phyloP scores from a whole-genome alignment of 2,329 filamentous ascomycete genomes.

The Ceratocystis cubensis region DNA sequence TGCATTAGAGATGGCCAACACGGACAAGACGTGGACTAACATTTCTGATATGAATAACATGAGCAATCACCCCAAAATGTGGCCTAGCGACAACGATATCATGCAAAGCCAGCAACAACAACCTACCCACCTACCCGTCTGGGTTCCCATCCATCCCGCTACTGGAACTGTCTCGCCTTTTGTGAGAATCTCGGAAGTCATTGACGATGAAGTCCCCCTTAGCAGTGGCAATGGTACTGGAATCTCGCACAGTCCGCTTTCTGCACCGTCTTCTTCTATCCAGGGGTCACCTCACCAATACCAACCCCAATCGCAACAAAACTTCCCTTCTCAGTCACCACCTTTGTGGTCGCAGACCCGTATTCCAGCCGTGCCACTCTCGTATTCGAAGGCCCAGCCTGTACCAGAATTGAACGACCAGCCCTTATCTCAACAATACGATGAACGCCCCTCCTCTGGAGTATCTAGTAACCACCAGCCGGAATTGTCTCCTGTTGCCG shows the following conservation, averaged over 20 bases:
- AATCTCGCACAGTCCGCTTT: constrained; percentile 16
- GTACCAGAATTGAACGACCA: constrained; percentile 8
- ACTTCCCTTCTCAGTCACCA: constrained; percentile 13
- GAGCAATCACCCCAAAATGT: constrained; percentile 9
- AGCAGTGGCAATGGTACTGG: neutral
- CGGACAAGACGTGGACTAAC: neutral
- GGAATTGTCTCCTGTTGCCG: constrained; percentile 1
- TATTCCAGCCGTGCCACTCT: constrained; percentile 14
- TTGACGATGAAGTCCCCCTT: constrained; percentile 14
- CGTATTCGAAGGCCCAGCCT: constrained; percentile 7
- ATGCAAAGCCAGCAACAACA: constrained; percentile 8
- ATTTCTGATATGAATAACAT: neutral
- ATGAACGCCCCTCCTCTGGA: constrained; percentile 18
- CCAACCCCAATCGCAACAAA: constrained; percentile 6
- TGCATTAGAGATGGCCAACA: neutral
- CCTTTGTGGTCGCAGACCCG: constrained; percentile 17
- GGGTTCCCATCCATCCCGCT: constrained; percentile 18
- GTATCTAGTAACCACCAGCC: constrained; percentile 15
- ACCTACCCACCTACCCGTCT: constrained; percentile 16
- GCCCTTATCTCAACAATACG: constrained; percentile 16
- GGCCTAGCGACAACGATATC: constrained; percentile 3
- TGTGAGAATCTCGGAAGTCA: constrained; percentile 18
- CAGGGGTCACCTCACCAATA: constrained; percentile 20
- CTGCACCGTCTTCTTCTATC: constrained; percentile 14
- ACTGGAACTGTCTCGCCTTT: constrained; percentile 15